Percentiles rank a stretch among this genome's conserved stretches.
phyloP scores from a whole-genome alignment of 176 grass and related monocot genomes.

The Chloris gayana region DNA sequence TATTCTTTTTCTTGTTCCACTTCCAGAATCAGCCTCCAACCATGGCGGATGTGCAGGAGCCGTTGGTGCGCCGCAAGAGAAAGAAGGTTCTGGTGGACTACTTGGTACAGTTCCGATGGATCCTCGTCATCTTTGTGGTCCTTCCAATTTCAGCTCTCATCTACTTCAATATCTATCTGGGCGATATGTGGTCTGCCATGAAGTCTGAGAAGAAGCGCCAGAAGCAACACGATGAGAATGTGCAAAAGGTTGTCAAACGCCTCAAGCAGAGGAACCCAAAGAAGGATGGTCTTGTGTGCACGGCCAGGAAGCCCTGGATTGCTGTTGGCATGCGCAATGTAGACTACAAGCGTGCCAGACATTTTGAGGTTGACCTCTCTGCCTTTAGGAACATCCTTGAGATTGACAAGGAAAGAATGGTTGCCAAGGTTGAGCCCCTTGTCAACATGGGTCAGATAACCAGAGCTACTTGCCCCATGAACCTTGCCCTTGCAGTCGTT shows the following conservation, averaged over 20 bases:
- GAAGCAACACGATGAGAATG: conserved; percentile 75
- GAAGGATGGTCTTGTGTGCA: conserved; percentile 95
- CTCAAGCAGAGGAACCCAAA: conserved; percentile 89
- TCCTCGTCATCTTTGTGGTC: conserved; percentile 78
- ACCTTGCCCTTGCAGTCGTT: conserved; percentile 74
- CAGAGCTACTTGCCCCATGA: conserved; percentile 80
- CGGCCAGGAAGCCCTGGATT: conserved; percentile 88
- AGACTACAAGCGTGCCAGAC: conserved; percentile 85
- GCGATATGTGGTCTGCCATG: conserved; percentile 68
- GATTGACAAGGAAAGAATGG: conserved; percentile 81
- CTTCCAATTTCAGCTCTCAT: conserved; percentile 68
- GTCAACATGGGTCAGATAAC: conserved; percentile 96
- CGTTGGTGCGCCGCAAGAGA: conserved; percentile 66
- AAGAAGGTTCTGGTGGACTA: conserved; percentile 81
- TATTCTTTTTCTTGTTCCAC: background rate
- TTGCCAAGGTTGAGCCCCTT: conserved; percentile 81
- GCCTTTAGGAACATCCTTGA: conserved; percentile 85
- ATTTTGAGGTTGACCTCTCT: conserved; percentile 91
- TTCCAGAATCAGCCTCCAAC: conserved; percentile 39
- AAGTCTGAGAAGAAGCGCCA: conserved; percentile 80
- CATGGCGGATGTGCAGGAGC: conserved; percentile 74
- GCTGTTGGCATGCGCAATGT: conserved; percentile 94
- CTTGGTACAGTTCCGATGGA: conserved; percentile 85
- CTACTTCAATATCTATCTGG: conserved; percentile 74
- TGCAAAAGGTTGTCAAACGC: conserved; percentile 76